Base-by-base conservation (phyloP, 202 grass and related monocot genomes). In the Dendrocalamus latiflorus region DNA sequence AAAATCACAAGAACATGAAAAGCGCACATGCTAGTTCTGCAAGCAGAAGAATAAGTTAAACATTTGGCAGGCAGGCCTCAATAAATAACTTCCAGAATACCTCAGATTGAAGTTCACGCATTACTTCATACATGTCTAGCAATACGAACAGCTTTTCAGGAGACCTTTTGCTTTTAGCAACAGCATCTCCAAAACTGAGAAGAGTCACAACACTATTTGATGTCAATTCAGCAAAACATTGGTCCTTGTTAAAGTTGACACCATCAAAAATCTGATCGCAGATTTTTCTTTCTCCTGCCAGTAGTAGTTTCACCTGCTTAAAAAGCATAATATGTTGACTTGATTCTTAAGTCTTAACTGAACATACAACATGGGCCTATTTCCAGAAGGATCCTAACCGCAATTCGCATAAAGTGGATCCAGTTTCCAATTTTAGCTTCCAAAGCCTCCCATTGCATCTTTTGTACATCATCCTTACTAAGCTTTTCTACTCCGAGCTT, bases 401-500 rank as follows among this genome's bases (percentile, higher is more conserved):
- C 89, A 78, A 95, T 98, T 74, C 87, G 87, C 96, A 95, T 98
- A 63, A 91, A 90, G 36, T 93, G 91, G 76, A 91, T 95, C 93
- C 93, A 98, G 62, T 92, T 92, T 55, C 84, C 89, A 89, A 95
- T 98, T 86, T 95, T 95, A 67, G 89, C 89, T 83, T 98, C 89
- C 55, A 98, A 77, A 73, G 95, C 76, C 37, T 98, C 96, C 93
- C 93, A 95, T 59, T 91, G 93, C 89, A 98, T 90, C 71, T 89
- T 95, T 74, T 93, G 96, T 48, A 95, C 96, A 78, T 95, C 96
- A 78, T 98, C 96, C 92, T 94, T 95, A 75, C 64, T 90, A 72
- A 98, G 91, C 9, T 69, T 93, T 84, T 95, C 93, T 24, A 95
- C 89, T 61, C 93, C 96, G 50, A 95, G 70, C 28, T 91, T 98